Conservation (phyloP, 225 moss, liverwort and hornwort species). For the Climacium dendroides region DNA sequence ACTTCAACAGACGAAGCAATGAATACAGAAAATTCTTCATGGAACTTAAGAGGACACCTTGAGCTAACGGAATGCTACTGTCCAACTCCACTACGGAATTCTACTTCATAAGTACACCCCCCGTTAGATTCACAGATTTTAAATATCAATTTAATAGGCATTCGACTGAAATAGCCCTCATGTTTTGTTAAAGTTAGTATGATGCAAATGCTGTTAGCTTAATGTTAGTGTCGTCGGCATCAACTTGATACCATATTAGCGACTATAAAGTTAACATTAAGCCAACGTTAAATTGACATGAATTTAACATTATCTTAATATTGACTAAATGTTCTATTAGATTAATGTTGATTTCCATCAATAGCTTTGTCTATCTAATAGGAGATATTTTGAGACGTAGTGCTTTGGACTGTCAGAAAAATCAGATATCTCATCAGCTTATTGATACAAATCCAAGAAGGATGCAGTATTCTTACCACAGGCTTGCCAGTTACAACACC, state of each 20-base stretch:
- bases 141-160: background rate
- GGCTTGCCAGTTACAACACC: constrained; percentile 95
- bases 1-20: background rate
- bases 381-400: background rate
- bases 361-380: background rate
- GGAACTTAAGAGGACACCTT: background rate
- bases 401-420: background rate
- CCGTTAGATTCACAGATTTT: background rate
- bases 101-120: background rate
- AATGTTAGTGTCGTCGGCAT: background rate
- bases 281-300: background rate
- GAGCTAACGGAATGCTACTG: background rate
- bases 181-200: too few species aligned
- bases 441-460: background rate
- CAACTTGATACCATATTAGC: background rate
- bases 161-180: background rate
- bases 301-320: background rate
- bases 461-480: constrained; percentile 33
- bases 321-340: background rate
- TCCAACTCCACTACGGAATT: background rate
- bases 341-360: background rate
- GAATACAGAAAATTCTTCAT: background rate
- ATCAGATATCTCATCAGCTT: background rate
- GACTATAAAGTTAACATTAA: background rate
- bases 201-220: background rate